These are phyloP conservation scores for Paramyrothecium roridum DNA, from an alignment of 2,329 filamentous ascomycete species.

Conservation along the genomic window DNA sequence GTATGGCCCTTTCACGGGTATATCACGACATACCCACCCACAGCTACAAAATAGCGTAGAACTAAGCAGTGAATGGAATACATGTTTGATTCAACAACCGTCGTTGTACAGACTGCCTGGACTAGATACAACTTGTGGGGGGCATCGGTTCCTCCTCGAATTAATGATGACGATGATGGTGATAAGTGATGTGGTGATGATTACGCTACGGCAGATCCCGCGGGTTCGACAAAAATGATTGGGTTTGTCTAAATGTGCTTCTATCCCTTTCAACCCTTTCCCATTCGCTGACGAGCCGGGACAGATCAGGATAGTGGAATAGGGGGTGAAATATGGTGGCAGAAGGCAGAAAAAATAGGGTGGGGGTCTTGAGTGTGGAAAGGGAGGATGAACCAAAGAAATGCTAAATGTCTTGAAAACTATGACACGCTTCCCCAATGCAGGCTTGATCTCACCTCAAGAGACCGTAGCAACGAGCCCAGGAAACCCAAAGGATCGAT, in stretches of 20 bases:
- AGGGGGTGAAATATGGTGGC: no score
- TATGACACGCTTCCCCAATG: background rate
- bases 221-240: background rate
- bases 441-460: background rate
- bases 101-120: background rate
- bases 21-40: background rate
- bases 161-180: background rate
- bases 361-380: background rate
- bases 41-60: background rate
- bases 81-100: background rate
- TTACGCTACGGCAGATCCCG: background rate
- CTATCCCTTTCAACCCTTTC: background rate
- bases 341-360: no score
- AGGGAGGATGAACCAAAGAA: background rate
- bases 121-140: background rate
- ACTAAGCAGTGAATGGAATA: background rate
- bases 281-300: background rate
- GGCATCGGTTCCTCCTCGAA: background rate
- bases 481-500: background rate
- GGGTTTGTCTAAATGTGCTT: background rate
- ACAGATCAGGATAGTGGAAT: no score
- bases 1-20: no score
- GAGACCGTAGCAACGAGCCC: background rate
- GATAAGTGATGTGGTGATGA: background rate
- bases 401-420: background rate